A percentile compares a stretch with the other conserved stretches of the same genome.
phyloP scores from a whole-genome alignment of 2,329 filamentous ascomycete genomes.

The Aureobasidium lini region DNA sequence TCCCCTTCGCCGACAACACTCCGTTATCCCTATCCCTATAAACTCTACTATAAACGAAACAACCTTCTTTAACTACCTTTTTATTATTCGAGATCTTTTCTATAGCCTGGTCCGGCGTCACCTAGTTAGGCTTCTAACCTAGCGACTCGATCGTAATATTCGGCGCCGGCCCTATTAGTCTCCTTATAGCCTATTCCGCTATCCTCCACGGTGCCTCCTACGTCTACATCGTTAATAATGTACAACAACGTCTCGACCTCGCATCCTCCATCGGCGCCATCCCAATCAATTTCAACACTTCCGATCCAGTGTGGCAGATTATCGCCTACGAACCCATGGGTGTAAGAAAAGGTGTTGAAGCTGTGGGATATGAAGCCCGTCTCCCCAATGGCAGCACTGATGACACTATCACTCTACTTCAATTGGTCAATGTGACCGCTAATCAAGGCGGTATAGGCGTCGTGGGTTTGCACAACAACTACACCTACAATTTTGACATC shows the following conservation, averaged over 20 bases:
- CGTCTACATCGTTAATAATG: conserved; percentile 19
- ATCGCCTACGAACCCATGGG: conserved; percentile 15
- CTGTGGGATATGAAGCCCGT: neutral
- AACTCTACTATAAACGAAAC: neutral
- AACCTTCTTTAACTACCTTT: conserved; percentile 20
- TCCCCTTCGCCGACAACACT: conserved; percentile 6
- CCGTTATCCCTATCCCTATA: neutral
- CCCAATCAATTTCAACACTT: conserved; percentile 17
- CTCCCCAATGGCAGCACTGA: neutral
- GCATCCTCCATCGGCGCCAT: conserved; percentile 16
- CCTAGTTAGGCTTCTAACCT: conserved; percentile 31
- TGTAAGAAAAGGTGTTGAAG: conserved; percentile 6
- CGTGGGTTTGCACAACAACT: neutral
- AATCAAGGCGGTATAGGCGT: neutral
- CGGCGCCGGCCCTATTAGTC: conserved; percentile 17
- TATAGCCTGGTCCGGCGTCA: conserved; percentile 33
- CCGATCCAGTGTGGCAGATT: conserved; percentile 17
- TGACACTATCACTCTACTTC: neutral
- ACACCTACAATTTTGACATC: neutral
- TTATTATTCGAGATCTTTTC: conserved; percentile 32
- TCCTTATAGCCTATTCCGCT: conserved; percentile 18
- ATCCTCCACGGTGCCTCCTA: conserved; percentile 17
- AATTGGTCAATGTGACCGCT: neutral
- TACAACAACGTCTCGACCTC: conserved; percentile 14
- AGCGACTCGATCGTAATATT: conserved; percentile 24